Conservation (phyloP, 2,329 filamentous ascomycete genomes). For the Phyllosticta citribraziliensis region DNA sequence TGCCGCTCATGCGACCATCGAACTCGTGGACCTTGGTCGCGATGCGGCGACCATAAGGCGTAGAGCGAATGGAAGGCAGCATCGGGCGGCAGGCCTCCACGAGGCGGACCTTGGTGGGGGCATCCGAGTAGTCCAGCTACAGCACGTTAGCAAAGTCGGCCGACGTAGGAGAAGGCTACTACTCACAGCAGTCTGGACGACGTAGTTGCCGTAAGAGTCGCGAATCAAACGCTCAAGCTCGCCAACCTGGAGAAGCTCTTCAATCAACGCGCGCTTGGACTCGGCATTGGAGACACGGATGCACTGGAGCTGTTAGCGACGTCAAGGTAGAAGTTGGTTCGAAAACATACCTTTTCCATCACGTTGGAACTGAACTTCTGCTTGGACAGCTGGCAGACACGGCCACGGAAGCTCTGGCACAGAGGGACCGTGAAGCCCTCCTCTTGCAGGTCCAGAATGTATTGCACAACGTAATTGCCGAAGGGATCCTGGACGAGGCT, state of each 20-base stretch:
- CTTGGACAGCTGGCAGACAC: slow-evolving; percentile 65
- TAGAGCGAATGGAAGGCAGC: slow-evolving; percentile 74
- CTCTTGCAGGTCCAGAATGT: slow-evolving; percentile 90
- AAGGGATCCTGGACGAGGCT: slow-evolving; percentile 91
- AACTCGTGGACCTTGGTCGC: slow-evolving; percentile 68
- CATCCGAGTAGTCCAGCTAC: slow-evolving; percentile 44
- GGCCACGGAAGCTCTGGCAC: slow-evolving; percentile 66
- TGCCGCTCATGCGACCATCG: slow-evolving; percentile 24
- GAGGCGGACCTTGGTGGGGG: slow-evolving; percentile 39
- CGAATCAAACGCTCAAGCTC: slow-evolving; percentile 84
- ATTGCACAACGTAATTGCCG: slow-evolving; percentile 97
- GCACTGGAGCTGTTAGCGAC: slow-evolving; percentile 20
- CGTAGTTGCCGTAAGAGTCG: slow-evolving; percentile 94
- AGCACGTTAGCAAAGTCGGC: background rate
- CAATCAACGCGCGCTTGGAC: slow-evolving; percentile 71
- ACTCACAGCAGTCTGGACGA: slow-evolving; percentile 75
- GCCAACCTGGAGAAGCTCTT: slow-evolving; percentile 63
- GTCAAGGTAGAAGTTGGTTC: background rate
- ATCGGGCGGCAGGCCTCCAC: slow-evolving; percentile 80
- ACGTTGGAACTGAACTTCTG: slow-evolving; percentile 99
- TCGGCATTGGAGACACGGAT: slow-evolving; percentile 69
- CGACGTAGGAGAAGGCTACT: slow-evolving; percentile 10
- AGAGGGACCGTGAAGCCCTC: slow-evolving; percentile 79
- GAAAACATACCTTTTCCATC: slow-evolving; percentile 60
- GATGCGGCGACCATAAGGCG: slow-evolving; percentile 89